Base-by-base conservation (phyloP, 352 stramenopile species). In the Phytophthora pluvialis region DNA sequence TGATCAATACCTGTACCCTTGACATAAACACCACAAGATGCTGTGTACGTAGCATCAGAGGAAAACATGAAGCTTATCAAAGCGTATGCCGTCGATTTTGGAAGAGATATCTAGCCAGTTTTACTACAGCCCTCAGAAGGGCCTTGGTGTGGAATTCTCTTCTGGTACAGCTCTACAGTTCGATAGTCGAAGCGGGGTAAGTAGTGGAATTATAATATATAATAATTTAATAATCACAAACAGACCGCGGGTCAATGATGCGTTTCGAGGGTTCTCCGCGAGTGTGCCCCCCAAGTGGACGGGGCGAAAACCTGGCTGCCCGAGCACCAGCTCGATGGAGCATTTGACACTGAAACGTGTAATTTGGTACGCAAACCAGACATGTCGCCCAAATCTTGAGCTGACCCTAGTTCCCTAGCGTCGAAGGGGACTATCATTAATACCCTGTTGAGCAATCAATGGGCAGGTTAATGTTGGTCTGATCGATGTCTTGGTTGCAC, bases 401-500 rank as follows among this genome's bases (percentile, higher is more conserved):
- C 1, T 7, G 39, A 8, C 36, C 15, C n/a, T n/a, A n/a, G n/a
- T n/a, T n/a, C n/a, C n/a, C n/a, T n/a, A n/a, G n/a, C n/a, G n/a
- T n/a, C n/a, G n/a, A n/a, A n/a, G n/a, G n/a, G n/a, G n/a, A n/a
- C n/a, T n/a, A n/a, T n/a, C n/a, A n/a, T n/a, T n/a, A n/a, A n/a
- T n/a, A n/a, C n/a, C n/a, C 26, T 26, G 26, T 25, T 51, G 45
- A n/a, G 31, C 32, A 44, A 44, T 42, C 32, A 44, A 18, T 7
- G 4, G 33, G 12, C 26, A 13, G 5, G 33, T 42, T 42, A 62
- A 36, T 67, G 60, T 55, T 55, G 60, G 60, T 67, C 55, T 4
- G 7, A 28, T 43, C 9, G n/a, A 16, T 39, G 13, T n/a, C 13
- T 16, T 21, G 6, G 32, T 36, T 56, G 46, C 47, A 42, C 26